Conservation (phyloP, 495 filamentous ascomycete genomes). For the Alectoria sarmentosa region DNA sequence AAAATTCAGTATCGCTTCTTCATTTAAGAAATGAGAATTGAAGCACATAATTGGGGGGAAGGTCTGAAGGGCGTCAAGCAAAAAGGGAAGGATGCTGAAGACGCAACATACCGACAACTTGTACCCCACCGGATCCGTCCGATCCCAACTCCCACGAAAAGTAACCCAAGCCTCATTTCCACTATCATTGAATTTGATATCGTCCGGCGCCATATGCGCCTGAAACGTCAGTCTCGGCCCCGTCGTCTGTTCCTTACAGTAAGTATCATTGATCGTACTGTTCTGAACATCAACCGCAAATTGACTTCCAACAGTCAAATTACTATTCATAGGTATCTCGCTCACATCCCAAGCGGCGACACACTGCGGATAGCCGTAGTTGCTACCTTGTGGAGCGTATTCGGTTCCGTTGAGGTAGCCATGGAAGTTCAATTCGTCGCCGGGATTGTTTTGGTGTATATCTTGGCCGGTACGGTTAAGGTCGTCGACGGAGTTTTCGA, state of each 20-base stretch:
- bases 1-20: too few relatives aligned
- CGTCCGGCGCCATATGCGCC: slow-evolving; percentile 55
- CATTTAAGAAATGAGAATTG: too few relatives aligned
- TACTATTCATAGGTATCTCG: slow-evolving; percentile 34
- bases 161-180: slow-evolving; percentile 41
- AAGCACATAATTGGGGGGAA: too few relatives aligned
- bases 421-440: slow-evolving; percentile 70
- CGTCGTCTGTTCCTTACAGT: too few relatives aligned
- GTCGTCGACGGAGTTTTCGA: slow-evolving; percentile 67
- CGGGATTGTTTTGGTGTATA: slow-evolving; percentile 63
- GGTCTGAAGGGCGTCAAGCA: too few relatives aligned
- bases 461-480: slow-evolving; percentile 48
- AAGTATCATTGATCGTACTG: too few relatives aligned
- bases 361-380: slow-evolving; percentile 65
- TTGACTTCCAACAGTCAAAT: slow-evolving; percentile 28
- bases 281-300: slow-evolving; percentile 34
- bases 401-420: slow-evolving; percentile 47
- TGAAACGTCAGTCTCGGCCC: slow-evolving; percentile 49
- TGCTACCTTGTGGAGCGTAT: slow-evolving; percentile 33
- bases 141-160: slow-evolving; percentile 55
- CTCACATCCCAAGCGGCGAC: slow-evolving; percentile 53
- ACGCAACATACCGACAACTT: too few relatives aligned
- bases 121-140: too few relatives aligned
- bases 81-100: too few relatives aligned
- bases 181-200: slow-evolving; percentile 47